A percentile compares a stretch with the other conserved stretches of the same genome.
Conservation (phyloP, 108 stramenopile genomes). For the Parietichytrium sp. region DNA sequence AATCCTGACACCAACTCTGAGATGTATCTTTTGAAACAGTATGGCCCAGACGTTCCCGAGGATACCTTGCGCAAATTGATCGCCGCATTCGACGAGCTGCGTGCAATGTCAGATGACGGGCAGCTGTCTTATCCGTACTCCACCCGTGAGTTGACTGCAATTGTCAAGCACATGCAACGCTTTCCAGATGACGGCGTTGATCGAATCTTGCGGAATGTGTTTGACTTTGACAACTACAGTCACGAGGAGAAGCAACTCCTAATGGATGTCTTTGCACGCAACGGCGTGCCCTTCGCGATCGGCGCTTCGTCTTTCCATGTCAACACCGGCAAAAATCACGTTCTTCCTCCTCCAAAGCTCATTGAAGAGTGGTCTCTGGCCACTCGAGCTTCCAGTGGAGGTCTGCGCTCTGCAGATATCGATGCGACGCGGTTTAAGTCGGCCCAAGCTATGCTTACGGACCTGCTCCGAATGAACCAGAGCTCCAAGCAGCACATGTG, state of each 20-base stretch:
- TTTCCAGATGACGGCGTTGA: constrained; percentile 43
- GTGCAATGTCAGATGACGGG: constrained; percentile 49
- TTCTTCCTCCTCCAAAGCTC: constrained; percentile 10
- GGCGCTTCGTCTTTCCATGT: constrained; percentile 25
- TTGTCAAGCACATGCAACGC: constrained; percentile 44
- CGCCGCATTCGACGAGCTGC: constrained; percentile 65
- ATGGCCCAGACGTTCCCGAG: constrained; percentile 63
- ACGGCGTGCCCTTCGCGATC: constrained; percentile 31
- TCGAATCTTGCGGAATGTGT: constrained; percentile 16
- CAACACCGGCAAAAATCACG: background rate
- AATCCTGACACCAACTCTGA: constrained; percentile 69
- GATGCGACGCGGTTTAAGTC: background rate
- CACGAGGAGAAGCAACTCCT: constrained; percentile 27
- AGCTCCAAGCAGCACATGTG: background rate
- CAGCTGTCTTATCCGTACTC: constrained; percentile 43
- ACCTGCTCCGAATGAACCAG: background rate
- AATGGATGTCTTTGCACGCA: constrained; percentile 8
- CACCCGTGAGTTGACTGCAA: constrained; percentile 41
- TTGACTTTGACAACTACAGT: constrained; percentile 50
- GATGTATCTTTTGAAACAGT: constrained; percentile 64
- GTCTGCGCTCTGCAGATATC: background rate
- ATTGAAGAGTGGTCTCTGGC: constrained; percentile 23
- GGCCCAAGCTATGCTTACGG: background rate
- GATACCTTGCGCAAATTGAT: constrained; percentile 61
- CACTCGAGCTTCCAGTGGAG: background rate